Evolutionary conservation across 345 rosid genomes (phyloP).

Genomic region (Syzygium aromaticum): DNA sequence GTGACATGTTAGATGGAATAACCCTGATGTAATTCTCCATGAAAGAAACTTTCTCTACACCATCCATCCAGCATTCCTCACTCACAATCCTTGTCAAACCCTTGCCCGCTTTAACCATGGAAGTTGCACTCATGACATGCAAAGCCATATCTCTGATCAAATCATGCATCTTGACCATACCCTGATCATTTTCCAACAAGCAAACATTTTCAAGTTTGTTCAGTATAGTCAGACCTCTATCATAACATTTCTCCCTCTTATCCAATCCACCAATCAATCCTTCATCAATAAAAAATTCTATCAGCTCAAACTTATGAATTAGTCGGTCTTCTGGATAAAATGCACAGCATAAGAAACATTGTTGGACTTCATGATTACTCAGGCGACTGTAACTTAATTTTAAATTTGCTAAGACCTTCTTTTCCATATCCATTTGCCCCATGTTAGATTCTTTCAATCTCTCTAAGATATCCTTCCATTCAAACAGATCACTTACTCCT

Average conservation of each 20-base stretch:
- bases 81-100: not conserved
- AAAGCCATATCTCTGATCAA: constrained; percentile 23
- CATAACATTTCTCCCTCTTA: not conserved
- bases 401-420: constrained; percentile 2
- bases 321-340: constrained; percentile 7
- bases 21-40: not conserved
- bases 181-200: constrained; percentile 1
- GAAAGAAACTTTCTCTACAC: constrained; percentile 10
- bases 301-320: constrained; percentile 1
- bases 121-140: not conserved
- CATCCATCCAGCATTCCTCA: constrained; percentile 2
- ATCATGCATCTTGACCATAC: constrained; percentile 16
- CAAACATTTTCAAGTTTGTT: constrained; percentile 8
- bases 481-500: not conserved
- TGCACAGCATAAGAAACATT: constrained; percentile 21
- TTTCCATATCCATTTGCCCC: not conserved
- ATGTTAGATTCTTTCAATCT: not conserved
- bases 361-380: constrained; percentile 1
- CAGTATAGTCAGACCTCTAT: constrained; percentile 6
- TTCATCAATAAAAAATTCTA: constrained; percentile 8
- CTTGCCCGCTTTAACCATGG: constrained; percentile 4
- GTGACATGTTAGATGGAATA: not conserved
- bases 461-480: constrained; percentile 8
- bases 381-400: constrained; percentile 11
- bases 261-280: constrained; percentile 7